Percentiles rank a stretch among this genome's conserved stretches.
Evolutionary conservation across 2,329 filamentous ascomycete species (phyloP).

Genomic region (Fusarium floridanum): DNA sequence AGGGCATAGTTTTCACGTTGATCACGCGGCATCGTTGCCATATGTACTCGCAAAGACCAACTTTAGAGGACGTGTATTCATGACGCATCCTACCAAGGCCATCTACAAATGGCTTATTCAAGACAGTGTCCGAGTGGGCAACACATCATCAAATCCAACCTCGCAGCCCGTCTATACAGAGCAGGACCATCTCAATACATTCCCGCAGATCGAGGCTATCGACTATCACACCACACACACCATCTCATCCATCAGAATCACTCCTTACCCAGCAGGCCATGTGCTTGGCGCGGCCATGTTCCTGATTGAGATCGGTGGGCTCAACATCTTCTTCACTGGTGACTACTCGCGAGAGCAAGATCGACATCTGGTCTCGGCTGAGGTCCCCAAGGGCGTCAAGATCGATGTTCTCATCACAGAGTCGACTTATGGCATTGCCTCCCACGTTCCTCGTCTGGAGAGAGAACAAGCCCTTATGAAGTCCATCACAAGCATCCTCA

Average conservation of each 20-base stretch:
- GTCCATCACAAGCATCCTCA: constrained; percentile 89
- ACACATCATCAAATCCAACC: constrained; percentile 71
- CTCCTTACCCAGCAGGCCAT: constrained; percentile 95
- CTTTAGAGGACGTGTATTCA: constrained; percentile 96
- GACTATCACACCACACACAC: constrained; percentile 99
- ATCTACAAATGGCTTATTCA: constrained; percentile 99
- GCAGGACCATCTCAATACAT: constrained; percentile 92
- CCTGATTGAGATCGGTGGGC: constrained; percentile 93
- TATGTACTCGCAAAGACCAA: constrained; percentile 99
- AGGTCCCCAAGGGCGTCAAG: constrained; percentile 89
- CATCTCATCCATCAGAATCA: constrained; percentile 95
- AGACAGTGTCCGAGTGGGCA: constrained; percentile 92
- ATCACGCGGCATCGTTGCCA: constrained; percentile 97
- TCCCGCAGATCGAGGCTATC: constrained; percentile 95
- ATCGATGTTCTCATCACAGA: constrained; percentile 98
- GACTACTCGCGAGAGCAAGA: constrained; percentile 98
- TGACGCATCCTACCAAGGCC: constrained; percentile 99
- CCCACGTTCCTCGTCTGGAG: constrained; percentile 90
- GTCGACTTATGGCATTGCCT: constrained; percentile 96
- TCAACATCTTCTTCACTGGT: constrained; percentile 97
- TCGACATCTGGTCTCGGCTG: constrained; percentile 92
- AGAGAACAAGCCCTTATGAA: constrained; percentile 96
- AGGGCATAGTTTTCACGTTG: constrained; percentile 87
- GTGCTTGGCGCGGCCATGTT: constrained; percentile 99
- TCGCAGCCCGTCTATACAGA: constrained; percentile 92